Evolutionary conservation across 768 basidiomycete species (phyloP), one percentile per base, ranked within the genome.

Genomic region (Cyathus striatus): DNA sequence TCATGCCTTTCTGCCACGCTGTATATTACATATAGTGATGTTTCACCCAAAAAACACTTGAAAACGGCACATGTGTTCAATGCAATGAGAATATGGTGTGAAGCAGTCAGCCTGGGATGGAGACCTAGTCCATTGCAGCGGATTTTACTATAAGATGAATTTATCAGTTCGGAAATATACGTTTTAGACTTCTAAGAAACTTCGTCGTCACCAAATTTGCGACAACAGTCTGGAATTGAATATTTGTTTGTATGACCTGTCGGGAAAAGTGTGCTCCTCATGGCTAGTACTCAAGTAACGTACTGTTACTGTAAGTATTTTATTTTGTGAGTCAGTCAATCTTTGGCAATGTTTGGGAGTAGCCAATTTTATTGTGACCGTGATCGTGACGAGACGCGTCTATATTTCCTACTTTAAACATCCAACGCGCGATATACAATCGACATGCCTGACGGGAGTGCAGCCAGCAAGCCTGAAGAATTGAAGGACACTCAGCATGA

Each of bases 401-500:
- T 4, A 37, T 14, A 13, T 37, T 20, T 20, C 18, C 21, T 20
- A 13, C 10, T 20, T 20, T 14, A 20, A 10, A 14, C 35, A 20
- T 20, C 10, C 5, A 14, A n/a, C 35, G 10, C 35, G 35, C 13
- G 13, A 20, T 37, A 14, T 20, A 37, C 35, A n/a, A 12, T 32
- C 30, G 16, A 12, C 13, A 32, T 32, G 30, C 30, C 30, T 12
- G 30, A 32, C 30, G 30, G 30, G 4, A 32, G 4, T 32, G 4
- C 13, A 12, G 13, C 30, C 16, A 12, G 30, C 30, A 16, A 12
- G 12, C 16, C 30, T 32, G 16, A 12, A 12, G 16, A 2, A 32
- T 16, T 12, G 16, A 32, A 6, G 4, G 35, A 35, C 1, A 7
- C 20, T 4, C 52, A 55, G 38, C 88, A 90, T 64, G 92, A 96